Conservation (phyloP, 2,329 filamentous ascomycete species). For the Phoma herbarum region DNA sequence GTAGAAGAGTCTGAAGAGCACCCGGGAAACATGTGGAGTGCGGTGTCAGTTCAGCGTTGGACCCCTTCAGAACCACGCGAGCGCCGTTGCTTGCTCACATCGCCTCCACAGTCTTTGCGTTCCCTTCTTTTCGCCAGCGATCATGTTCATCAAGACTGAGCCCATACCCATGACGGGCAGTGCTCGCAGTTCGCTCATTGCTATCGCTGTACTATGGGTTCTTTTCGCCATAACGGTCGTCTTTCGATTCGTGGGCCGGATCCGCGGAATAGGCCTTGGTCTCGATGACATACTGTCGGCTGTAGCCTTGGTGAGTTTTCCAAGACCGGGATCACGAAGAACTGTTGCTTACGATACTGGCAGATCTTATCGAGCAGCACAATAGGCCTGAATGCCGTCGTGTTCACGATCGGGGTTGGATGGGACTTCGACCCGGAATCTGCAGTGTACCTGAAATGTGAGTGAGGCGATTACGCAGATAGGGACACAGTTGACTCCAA, state of each 20-base stretch:
- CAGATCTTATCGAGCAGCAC: conserved; percentile 29
- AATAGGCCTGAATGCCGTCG: conserved; percentile 29
- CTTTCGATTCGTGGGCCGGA: conserved; percentile 27
- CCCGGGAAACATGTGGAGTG: conserved; percentile 13
- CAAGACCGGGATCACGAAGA: background rate
- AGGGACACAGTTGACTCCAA: background rate
- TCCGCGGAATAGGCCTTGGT: conserved; percentile 30
- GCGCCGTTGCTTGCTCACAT: conserved; percentile 7
- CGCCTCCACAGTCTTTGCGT: conserved; percentile 11
- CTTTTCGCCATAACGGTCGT: conserved; percentile 24
- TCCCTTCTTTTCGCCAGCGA: conserved; percentile 9
- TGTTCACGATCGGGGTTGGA: conserved; percentile 33
- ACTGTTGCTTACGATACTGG: background rate
- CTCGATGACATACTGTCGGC: conserved; percentile 30
- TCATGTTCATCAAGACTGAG: conserved; percentile 20
- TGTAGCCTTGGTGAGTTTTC: conserved; percentile 23
- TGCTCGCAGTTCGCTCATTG: conserved; percentile 32
- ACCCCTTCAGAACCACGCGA: conserved; percentile 1
- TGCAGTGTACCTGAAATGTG: conserved; percentile 25
- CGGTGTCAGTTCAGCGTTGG: background rate
- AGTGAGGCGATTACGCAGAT: background rate
- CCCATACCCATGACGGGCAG: conserved; percentile 29
- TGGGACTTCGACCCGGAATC: conserved; percentile 26
- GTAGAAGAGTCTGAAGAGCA: conserved; percentile 12
- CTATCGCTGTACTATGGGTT: conserved; percentile 30